Evolutionary conservation across 2,329 filamentous ascomycete species (phyloP).

Genomic region (Hortaea werneckii): DNA sequence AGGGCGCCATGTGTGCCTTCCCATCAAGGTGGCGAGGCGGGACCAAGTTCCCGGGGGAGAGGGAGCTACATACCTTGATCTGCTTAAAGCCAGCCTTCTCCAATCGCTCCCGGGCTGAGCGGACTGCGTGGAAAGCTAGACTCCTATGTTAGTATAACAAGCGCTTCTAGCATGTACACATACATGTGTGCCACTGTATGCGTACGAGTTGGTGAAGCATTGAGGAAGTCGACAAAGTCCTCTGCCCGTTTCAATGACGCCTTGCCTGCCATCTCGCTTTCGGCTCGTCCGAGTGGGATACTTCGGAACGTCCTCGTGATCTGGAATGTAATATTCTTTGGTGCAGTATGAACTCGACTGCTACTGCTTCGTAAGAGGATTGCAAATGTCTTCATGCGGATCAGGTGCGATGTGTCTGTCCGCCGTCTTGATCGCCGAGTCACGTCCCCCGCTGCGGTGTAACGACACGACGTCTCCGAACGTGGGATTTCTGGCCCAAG

Average conservation of each 20-base stretch:
- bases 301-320: background rate
- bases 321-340: background rate
- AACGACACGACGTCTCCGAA: too few species aligned
- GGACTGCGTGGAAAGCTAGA: slow-evolving; percentile 86
- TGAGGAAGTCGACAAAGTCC: slow-evolving; percentile 89
- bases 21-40: background rate
- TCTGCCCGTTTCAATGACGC: slow-evolving; percentile 45
- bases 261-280: slow-evolving; percentile 24
- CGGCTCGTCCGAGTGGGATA: background rate
- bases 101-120: slow-evolving; percentile 64
- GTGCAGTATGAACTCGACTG: background rate
- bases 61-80: slow-evolving; percentile 54
- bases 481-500: background rate
- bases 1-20: background rate
- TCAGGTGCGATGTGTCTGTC: too few species aligned
- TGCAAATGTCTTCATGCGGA: too few species aligned
- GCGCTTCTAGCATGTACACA: background rate
- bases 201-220: slow-evolving; percentile 81
- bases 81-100: slow-evolving; percentile 75
- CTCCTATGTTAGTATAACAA: slow-evolving; percentile 2
- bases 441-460: background rate
- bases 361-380: too few species aligned
- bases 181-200: background rate
- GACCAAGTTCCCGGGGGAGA: background rate
- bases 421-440: too few species aligned